phyloP scores from a whole-genome alignment of 78 protist species.

The Tieghemostelium lacteum region DNA sequence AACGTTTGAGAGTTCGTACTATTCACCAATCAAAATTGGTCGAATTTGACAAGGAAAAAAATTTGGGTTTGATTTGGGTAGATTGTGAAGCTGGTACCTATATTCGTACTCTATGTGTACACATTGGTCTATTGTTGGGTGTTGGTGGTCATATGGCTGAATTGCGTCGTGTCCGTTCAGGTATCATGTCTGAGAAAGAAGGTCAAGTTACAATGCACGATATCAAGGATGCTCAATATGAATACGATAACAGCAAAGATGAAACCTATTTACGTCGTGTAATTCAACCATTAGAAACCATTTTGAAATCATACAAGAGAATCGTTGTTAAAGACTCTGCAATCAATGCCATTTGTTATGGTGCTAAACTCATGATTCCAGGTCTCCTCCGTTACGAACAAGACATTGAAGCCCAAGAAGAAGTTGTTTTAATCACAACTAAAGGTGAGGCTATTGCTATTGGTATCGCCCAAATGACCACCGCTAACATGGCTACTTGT shows the following conservation, averaged over 20 bases:
- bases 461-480: conserved; percentile 99
- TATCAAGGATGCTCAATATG: conserved; percentile 98
- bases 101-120: conserved; percentile 99
- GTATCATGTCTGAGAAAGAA: conserved; percentile 94
- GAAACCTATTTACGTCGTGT: conserved; percentile 98
- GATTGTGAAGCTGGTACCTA: conserved; percentile 99
- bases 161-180: conserved; percentile 90
- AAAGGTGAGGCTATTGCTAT: conserved; percentile 99
- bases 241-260: conserved; percentile 87
- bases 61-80: conserved; percentile 97
- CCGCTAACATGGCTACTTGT: conserved; percentile 95
- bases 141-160: conserved; percentile 99
- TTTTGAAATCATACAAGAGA: conserved; percentile 96
- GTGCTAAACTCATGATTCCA: conserved; percentile 98
- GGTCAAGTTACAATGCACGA: conserved; percentile 99
- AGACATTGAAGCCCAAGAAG: conserved; percentile 95
- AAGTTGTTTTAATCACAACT: conserved; percentile 98
- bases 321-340: conserved; percentile 99
- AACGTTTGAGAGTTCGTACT: conserved; percentile 97
- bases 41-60: conserved; percentile 96
- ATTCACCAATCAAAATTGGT: conserved; percentile 95
- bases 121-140: conserved; percentile 98
- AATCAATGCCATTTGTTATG: conserved; percentile 99
- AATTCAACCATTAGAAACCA: conserved; percentile 97
- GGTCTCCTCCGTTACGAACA: conserved; percentile 98